These are phyloP conservation scores for Aquilaria sinensis DNA, from an alignment of 345 rosid species.

Conservation along the genomic window DNA sequence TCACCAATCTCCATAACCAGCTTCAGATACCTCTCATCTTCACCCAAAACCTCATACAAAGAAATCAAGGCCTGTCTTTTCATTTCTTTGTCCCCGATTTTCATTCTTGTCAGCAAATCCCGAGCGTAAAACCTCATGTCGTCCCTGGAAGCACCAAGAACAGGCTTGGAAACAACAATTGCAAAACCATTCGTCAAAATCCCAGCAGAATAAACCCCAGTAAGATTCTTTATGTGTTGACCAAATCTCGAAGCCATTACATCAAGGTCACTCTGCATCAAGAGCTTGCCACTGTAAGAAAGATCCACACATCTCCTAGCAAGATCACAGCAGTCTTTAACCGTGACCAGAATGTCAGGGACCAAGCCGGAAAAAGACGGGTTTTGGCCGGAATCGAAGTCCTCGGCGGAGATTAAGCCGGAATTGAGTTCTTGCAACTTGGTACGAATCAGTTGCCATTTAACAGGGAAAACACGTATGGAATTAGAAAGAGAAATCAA, in stretches of 20 bases:
- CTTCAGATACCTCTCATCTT: conserved; percentile 61
- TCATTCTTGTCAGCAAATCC: conserved; percentile 88
- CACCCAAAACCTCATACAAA: conserved; percentile 48
- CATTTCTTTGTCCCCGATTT: conserved; percentile 82
- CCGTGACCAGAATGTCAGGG: conserved; percentile 35
- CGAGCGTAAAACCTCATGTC: conserved; percentile 76
- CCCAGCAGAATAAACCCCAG: conserved; percentile 58
- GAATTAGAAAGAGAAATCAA: conserved; percentile 63
- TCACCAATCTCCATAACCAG: conserved; percentile 46
- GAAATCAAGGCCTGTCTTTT: conserved; percentile 68
- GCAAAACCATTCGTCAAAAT: conserved; percentile 61
- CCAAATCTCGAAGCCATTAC: conserved; percentile 52
- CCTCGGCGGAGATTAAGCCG: conserved; percentile 41
- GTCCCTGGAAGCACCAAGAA: conserved; percentile 52
- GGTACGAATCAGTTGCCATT: conserved; percentile 74
- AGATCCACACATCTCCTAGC: conserved; percentile 68
- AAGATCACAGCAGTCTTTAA: conserved; percentile 48
- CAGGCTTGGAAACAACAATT: conserved; percentile 77
- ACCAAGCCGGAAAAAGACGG: conserved; percentile 38
- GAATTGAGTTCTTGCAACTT: conserved; percentile 72
- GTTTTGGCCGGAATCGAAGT: conserved; percentile 45
- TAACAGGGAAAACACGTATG: conserved; percentile 56
- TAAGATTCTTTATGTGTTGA: conserved; percentile 40
- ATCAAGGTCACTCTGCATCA: conserved; percentile 97
- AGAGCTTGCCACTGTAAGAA: conserved; percentile 79